Conservation (phyloP, 1,284 basidiomycete genomes). For the Fistulinella cinereoalba region DNA sequence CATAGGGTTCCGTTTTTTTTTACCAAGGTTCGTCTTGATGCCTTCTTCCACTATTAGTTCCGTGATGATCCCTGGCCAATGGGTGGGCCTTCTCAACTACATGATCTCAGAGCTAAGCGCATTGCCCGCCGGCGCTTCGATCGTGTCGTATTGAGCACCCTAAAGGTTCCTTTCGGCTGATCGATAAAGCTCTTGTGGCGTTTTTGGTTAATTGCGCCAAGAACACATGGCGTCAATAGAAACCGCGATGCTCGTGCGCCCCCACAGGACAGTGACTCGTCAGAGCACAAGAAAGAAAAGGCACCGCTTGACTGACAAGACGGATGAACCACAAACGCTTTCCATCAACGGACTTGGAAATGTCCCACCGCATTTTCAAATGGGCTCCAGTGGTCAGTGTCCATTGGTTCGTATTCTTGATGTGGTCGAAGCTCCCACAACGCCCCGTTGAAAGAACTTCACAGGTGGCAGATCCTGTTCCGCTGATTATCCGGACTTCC, state of each 20-base stretch:
- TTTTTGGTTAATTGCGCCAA: conserved; percentile 11
- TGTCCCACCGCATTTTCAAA: conserved; percentile 20
- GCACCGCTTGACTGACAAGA: conserved; percentile 8
- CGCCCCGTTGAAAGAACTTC: neutral
- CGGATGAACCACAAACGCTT: neutral
- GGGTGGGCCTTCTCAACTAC: conserved; percentile 10
- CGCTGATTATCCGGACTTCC: conserved; percentile 13
- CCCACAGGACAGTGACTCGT: conserved; percentile 4
- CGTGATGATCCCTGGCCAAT: conserved; percentile 12
- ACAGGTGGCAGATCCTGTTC: conserved; percentile 5
- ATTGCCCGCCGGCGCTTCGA: conserved; percentile 8
- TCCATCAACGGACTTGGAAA: neutral
- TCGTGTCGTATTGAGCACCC: conserved; percentile 5
- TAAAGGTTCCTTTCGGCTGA: conserved; percentile 9
- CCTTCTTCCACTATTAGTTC: conserved; percentile 1
- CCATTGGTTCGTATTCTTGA: neutral
- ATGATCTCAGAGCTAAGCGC: conserved; percentile 2
- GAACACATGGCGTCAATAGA: conserved; percentile 2
- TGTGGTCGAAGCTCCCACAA: conserved; percentile 1
- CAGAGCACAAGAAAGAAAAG: conserved; percentile 8
- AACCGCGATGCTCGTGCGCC: neutral
- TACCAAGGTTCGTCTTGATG: conserved; percentile 22
- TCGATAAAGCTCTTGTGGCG: conserved; percentile 20
- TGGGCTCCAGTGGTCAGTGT: neutral
- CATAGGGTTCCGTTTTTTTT: conserved; percentile 3